A percentile compares a stretch with the other conserved stretches of the same genome.
phyloP scores from a whole-genome alignment of 805 yeast genomes.

The Wickerhamomyces silvicola region DNA sequence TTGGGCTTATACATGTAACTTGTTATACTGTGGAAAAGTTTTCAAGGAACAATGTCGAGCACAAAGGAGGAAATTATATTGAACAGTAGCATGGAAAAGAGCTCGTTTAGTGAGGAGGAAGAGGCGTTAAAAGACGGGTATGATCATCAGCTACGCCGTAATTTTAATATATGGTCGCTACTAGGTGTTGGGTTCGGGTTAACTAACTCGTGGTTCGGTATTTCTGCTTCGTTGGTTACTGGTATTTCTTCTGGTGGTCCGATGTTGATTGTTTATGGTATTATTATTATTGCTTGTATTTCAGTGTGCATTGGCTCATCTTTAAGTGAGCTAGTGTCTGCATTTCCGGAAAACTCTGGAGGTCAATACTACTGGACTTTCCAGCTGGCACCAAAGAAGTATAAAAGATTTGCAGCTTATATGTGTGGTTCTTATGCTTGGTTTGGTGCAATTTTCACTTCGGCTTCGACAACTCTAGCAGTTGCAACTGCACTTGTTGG shows the following conservation, averaged over 20 bases:
- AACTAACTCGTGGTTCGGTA: conserved; percentile 56
- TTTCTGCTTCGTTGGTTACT: conserved; percentile 47
- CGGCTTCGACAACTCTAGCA: conserved; percentile 50
- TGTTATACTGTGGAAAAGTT: too few species aligned
- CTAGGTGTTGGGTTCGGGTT: conserved; percentile 53
- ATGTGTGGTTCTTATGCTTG: conserved; percentile 53
- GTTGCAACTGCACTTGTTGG: conserved; percentile 46
- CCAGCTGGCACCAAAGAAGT: conserved; percentile 38
- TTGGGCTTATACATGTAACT: too few species aligned
- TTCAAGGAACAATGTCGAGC: too few species aligned
- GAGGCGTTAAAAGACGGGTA: conserved; percentile 15
- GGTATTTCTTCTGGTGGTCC: conserved; percentile 55
- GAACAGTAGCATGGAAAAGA: too few species aligned
- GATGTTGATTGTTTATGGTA: conserved; percentile 48
- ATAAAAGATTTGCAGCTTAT: conserved; percentile 34
- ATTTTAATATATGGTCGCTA: conserved; percentile 37
- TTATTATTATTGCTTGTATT: conserved; percentile 41
- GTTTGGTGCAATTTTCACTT: conserved; percentile 55
- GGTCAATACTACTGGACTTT: conserved; percentile 55
- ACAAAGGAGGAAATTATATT: too few species aligned
- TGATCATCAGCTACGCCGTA: conserved; percentile 14
- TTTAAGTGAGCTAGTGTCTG: conserved; percentile 43
- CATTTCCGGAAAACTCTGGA: conserved; percentile 46
- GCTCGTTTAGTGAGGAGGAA: too few species aligned
- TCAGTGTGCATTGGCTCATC: conserved; percentile 42